A percentile compares a stretch with the other conserved stretches of the same genome.
Conservation (phyloP, 306 rosid genomes). For the Acacia acuminata region DNA sequence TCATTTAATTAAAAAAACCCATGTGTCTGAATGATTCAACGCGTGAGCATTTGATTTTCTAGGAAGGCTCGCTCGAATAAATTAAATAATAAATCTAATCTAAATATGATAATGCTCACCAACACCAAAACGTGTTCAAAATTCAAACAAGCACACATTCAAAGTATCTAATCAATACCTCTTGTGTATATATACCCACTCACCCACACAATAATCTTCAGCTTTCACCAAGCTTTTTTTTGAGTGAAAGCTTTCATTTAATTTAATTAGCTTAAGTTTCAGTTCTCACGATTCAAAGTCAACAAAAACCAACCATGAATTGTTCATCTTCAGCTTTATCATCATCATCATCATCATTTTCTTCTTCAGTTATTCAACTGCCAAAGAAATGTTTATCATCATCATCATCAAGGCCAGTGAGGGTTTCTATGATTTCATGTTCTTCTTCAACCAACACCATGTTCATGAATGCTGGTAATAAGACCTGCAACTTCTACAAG, state of each 20-base stretch:
- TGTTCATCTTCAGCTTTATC: slow-evolving; percentile 33
- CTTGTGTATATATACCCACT: not conserved
- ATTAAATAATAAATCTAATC: not conserved
- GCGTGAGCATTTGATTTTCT: not conserved
- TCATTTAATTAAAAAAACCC: not conserved
- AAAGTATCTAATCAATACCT: not conserved
- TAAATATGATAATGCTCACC: not conserved
- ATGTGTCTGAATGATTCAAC: not conserved
- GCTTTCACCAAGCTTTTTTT: not conserved
- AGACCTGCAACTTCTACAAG: slow-evolving; percentile 47
- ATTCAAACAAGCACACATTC: not conserved
- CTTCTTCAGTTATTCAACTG: slow-evolving; percentile 17
- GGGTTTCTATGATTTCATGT: slow-evolving; percentile 32
- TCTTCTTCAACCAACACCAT: slow-evolving; percentile 22
- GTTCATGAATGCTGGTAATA: not conserved
- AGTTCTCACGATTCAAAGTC: not conserved
- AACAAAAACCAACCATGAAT: slow-evolving; percentile 32
- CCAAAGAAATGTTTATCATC: slow-evolving; percentile 13
- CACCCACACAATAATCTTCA: not conserved
- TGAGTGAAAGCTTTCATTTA: too few relatives aligned
- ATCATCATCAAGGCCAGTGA: not conserved
- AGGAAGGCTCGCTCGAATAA: not conserved
- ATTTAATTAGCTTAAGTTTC: not conserved
- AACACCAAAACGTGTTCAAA: not conserved
- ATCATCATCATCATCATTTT: slow-evolving; percentile 19